A percentile compares a stretch with the other conserved stretches of the same genome.
These are phyloP conservation scores for Podila epigama DNA, from an alignment of 192 early-diverging fungal species.

Conservation along the genomic window DNA sequence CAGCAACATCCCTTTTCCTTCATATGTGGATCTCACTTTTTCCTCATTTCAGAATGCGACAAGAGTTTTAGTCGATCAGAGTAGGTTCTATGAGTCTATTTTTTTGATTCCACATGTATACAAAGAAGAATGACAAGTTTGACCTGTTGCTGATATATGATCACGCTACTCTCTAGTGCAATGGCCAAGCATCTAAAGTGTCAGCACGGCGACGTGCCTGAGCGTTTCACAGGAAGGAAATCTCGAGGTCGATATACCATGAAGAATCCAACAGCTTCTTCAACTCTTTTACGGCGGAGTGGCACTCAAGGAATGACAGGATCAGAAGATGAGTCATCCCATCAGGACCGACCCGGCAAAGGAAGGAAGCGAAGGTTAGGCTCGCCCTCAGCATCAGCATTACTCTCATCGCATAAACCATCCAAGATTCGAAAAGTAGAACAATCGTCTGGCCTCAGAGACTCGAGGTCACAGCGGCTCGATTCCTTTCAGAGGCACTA, in stretches of 20 bases:
- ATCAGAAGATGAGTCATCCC: background rate
- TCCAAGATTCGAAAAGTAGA: conserved; percentile 33
- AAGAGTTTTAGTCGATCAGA: conserved; percentile 50
- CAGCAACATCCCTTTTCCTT: too few relatives aligned
- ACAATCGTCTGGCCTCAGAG: background rate
- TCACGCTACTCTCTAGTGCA: too few relatives aligned
- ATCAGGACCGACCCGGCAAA: background rate
- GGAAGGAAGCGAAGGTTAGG: conserved; percentile 27
- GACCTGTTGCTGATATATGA: too few relatives aligned
- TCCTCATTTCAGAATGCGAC: conserved; percentile 30
- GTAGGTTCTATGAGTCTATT: conserved; percentile 1
- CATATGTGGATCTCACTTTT: background rate
- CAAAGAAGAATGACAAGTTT: too few relatives aligned
- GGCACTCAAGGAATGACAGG: background rate
- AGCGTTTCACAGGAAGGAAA: conserved; percentile 46
- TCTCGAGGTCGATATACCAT: conserved; percentile 45
- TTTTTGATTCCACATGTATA: too few relatives aligned
- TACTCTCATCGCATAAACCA: conserved; percentile 6
- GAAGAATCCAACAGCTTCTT: conserved; percentile 47
- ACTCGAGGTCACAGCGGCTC: background rate
- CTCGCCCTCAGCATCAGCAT: conserved; percentile 16
- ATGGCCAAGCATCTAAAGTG: conserved; percentile 49
- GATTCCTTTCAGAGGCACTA: background rate
- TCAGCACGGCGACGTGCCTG: conserved; percentile 46
- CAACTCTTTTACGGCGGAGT: conserved; percentile 17